phyloP scores from a whole-genome alignment of 2,329 filamentous ascomycete species.

The Xylaria multiplex region DNA sequence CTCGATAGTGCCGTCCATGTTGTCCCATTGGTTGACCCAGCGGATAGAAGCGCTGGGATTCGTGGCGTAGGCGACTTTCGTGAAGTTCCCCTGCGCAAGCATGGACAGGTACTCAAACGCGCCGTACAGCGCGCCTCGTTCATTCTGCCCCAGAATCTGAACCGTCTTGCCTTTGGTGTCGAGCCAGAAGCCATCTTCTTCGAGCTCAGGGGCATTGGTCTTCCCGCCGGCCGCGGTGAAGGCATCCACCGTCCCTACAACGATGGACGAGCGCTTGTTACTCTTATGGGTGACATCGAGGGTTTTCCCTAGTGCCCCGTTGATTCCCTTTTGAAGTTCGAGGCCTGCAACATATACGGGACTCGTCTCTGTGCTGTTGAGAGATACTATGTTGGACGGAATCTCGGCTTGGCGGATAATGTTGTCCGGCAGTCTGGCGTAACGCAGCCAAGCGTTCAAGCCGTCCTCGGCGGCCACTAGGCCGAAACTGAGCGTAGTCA shows the following conservation, averaged over 20 bases:
- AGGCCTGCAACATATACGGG: constrained; percentile 69
- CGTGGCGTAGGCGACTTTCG: constrained; percentile 63
- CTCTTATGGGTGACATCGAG: constrained; percentile 47
- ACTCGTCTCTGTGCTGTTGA: constrained; percentile 63
- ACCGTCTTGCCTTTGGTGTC: constrained; percentile 58
- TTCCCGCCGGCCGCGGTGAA: constrained; percentile 53
- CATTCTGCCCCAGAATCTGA: constrained; percentile 71
- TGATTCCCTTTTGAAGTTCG: constrained; percentile 68
- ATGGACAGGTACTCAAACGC: constrained; percentile 74
- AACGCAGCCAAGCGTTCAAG: constrained; percentile 71
- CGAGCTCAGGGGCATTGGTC: constrained; percentile 53
- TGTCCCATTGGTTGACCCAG: constrained; percentile 81
- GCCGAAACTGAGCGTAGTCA: constrained; percentile 46
- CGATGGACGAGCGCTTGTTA: constrained; percentile 50
- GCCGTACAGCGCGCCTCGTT: constrained; percentile 74
- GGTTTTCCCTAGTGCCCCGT: constrained; percentile 64
- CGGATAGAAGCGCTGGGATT: constrained; percentile 62
- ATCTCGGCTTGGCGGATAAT: constrained; percentile 52
- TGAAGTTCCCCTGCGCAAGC: constrained; percentile 56
- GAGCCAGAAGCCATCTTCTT: constrained; percentile 71
- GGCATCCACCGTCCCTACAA: constrained; percentile 60
- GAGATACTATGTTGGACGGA: constrained; percentile 61
- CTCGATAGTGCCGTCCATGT: constrained; percentile 74
- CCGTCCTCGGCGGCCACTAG: constrained; percentile 67
- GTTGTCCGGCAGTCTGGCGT: constrained; percentile 61